Base-by-base conservation (phyloP, 179 eudicot genomes). In the Beta lomatogona region DNA sequence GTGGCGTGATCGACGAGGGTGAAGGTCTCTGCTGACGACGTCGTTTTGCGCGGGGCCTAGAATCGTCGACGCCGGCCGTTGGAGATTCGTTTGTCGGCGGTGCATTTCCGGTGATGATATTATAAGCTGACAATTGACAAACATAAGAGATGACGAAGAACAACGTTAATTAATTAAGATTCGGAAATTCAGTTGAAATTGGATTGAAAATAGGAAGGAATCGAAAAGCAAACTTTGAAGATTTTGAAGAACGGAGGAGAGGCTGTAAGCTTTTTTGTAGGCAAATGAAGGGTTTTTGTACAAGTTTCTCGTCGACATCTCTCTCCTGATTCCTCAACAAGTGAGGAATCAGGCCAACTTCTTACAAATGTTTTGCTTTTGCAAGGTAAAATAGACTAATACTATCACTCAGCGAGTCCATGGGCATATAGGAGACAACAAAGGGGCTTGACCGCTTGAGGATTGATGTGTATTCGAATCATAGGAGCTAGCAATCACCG, bases 241-340 rank as follows among this genome's bases (percentile, higher is more conserved):
- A 68, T 93, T 93, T 67, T 90, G 96, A 80, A 93, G 90, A 28
- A 86, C 96, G 13, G 94, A 89, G 3, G 89, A 83, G 79, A 93
- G 92, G 77, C 80, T 87, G 67, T 91, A 86, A 63, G 88, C 83
- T 80, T 89, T 91, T 78, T 88, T 85, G 86, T 93, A 93, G 2
- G 93, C 58, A 44, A 53, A 87, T 0, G 97, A 89, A 18, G 96
- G 98, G 59, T 92, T 93, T 82, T 93, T 93, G 92, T 91, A 93
- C 25, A 93, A 86, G 61, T 93, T 93, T 63, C 94, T 84, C 46
- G 90, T 92, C 79, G 79, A 83, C 97, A 92, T 82, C 72, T 79
- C 58, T 60, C 57, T 67, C 81, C 25, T 19, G n/a, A 5, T 2
- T 16, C 63, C 9, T 36, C 41, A 3, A 36, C 41, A 36, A 1